A percentile compares a stretch with the other conserved stretches of the same genome.
Conservation (phyloP, 2,329 filamentous ascomycete genomes). For the Hypoxylon sp. region DNA sequence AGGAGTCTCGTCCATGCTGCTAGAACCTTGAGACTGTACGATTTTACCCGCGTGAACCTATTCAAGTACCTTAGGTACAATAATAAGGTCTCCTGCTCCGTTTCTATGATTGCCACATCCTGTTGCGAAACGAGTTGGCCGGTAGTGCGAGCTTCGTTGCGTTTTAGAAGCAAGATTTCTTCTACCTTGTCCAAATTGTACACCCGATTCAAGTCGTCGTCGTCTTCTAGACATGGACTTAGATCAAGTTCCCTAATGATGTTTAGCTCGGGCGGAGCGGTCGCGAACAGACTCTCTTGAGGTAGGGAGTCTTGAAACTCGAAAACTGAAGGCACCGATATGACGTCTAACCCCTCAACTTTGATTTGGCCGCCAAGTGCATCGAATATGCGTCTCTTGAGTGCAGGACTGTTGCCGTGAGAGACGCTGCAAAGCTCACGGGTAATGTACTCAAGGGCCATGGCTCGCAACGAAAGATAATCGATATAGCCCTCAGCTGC, state of each 20-base stretch:
- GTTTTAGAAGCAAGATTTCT: constrained; percentile 80
- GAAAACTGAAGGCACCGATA: constrained; percentile 83
- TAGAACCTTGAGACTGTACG: constrained; percentile 76
- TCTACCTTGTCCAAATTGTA: constrained; percentile 80
- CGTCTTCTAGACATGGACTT: constrained; percentile 72
- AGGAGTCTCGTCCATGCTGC: constrained; percentile 88
- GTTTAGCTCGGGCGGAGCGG: constrained; percentile 67
- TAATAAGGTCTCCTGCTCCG: constrained; percentile 72
- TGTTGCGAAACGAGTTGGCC: constrained; percentile 66
- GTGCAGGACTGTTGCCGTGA: constrained; percentile 76
- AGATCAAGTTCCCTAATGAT: constrained; percentile 78
- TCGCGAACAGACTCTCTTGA: constrained; percentile 65
- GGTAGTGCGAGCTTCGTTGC: constrained; percentile 70
- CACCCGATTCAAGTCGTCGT: constrained; percentile 68
- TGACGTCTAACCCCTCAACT: constrained; percentile 74
- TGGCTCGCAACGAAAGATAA: constrained; percentile 82
- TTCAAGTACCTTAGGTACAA: constrained; percentile 75
- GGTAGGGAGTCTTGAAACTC: constrained; percentile 92
- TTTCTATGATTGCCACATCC: constrained; percentile 66
- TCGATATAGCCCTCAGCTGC: constrained; percentile 80
- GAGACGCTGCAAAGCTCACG: constrained; percentile 86
- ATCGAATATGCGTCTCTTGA: constrained; percentile 77
- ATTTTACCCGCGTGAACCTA: constrained; percentile 70
- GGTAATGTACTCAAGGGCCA: constrained; percentile 86
- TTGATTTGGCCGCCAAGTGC: constrained; percentile 84